Evolutionary conservation across 495 filamentous ascomycete genomes (phyloP), one percentile per base, ranked within the genome.

Genomic region (Hyphodiscus hymeniophilus): DNA sequence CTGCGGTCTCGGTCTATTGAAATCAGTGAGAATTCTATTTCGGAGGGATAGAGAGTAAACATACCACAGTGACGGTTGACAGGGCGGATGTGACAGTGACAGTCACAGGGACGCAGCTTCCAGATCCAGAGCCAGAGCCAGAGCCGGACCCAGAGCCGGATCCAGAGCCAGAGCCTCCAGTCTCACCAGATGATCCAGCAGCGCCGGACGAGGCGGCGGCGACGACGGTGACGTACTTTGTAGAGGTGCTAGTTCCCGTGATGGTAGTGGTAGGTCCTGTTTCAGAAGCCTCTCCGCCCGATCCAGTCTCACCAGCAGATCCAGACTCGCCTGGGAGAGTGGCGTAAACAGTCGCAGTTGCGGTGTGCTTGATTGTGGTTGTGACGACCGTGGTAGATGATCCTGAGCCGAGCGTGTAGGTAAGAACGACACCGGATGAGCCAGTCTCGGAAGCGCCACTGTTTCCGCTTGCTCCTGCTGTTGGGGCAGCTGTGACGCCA

Each of bases 361-460:
- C 26, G 50, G 74, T 79, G 51, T 63, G 62, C 60, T 72, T 60
- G 51, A 79, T 69, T 16, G 75, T 79, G 42, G 76, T 80, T 22
- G 76, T 79, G 13, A 79, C 63, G 32, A 79, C 68, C 33, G 65
- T 73, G 46, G 71, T 71, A 0, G 73, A 74, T 13, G 72, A 63
- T 43, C 77, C 77, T 38, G 66, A 57, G 42, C 71, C 72, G 33
- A 74, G 47, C 17, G 61, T 63, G 45, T 65, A 63, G 33, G 61
- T 62, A 20, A 62, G 43, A 17, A 58, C 48, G 18, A 49, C 48
- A 21, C 21, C 1, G 15, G 8, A 34, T 3, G 38, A 34, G 13
- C 17, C 11, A 30, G 36, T 33, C 13, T 22, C n/a, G n/a, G n/a
- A n/a, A n/a, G 18, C 3, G 15, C 43, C 28, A 36, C 38, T 12